Conservation (phyloP, 2,329 filamentous ascomycete genomes). For the Xylaria arbuscula region DNA sequence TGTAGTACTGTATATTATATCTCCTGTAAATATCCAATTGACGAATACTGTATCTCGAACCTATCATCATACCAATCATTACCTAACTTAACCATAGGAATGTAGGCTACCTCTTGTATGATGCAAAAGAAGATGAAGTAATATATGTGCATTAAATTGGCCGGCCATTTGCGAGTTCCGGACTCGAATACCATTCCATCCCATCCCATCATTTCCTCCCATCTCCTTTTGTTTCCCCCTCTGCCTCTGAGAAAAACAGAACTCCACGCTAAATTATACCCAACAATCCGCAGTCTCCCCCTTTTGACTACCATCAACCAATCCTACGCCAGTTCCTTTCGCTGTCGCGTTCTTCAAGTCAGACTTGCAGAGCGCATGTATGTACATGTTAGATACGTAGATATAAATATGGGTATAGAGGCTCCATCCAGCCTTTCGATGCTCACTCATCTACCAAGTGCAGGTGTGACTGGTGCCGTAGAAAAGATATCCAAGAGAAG, state of each 20-base stretch:
- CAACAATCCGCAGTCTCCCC: not conserved
- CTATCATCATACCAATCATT: too few relatives aligned
- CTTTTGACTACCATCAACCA: not conserved
- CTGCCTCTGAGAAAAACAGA: not conserved
- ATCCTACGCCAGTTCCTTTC: not conserved
- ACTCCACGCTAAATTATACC: conserved; percentile 33
- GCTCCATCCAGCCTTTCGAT: not conserved
- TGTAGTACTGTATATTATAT: not conserved
- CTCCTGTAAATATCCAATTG: too few relatives aligned
- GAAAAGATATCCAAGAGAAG: conserved; percentile 2
- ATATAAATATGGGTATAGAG: not conserved
- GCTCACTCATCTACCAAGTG: not conserved
- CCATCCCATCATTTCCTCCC: not conserved
- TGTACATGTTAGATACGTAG: conserved; percentile 12
- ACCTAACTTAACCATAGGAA: too few relatives aligned
- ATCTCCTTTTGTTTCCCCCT: not conserved
- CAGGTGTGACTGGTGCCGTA: not conserved
- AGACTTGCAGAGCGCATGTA: not conserved
- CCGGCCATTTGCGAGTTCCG: conserved; percentile 31
- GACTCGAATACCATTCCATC: conserved; percentile 17
- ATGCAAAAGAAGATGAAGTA: conserved; percentile 2
- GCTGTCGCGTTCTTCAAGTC: not conserved
- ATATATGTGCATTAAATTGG: conserved; percentile 1
- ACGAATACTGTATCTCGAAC: too few relatives aligned
- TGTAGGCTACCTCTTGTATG: too few relatives aligned